Percentiles rank a stretch among this genome's conserved stretches.
These are phyloP conservation scores for Epichloe sylvatica DNA, from an alignment of 2,329 filamentous ascomycete genomes.

Conservation along the genomic window DNA sequence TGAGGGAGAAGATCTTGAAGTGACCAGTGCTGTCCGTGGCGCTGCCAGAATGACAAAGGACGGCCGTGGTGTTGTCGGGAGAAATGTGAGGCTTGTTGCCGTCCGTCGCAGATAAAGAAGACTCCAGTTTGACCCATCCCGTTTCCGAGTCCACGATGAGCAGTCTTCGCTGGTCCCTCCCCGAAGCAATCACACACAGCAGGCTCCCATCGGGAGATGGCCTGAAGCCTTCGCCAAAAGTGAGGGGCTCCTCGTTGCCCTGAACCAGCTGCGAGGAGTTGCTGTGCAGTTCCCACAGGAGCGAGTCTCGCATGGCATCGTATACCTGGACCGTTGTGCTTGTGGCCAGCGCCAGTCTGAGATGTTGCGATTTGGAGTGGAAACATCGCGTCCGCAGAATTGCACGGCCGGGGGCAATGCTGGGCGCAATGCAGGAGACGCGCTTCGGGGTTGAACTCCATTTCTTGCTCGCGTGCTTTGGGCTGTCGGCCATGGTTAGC, in stretches of 20 bases:
- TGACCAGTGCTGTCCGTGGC: neutral
- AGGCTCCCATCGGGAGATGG: slow-evolving; percentile 4
- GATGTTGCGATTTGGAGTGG: neutral
- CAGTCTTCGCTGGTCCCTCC: slow-evolving; percentile 1
- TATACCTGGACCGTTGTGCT: slow-evolving; percentile 3
- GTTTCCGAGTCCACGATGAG: slow-evolving; percentile 2
- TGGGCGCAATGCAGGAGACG: slow-evolving; percentile 2
- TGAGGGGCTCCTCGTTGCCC: slow-evolving; percentile 4
- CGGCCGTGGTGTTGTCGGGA: slow-evolving; percentile 3
- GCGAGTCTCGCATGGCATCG: slow-evolving; percentile 1
- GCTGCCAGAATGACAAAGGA: neutral
- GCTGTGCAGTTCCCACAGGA: slow-evolving; percentile 6
- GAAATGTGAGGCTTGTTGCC: slow-evolving; percentile 4
- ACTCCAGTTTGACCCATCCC: slow-evolving; percentile 4
- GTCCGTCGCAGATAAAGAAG: neutral
- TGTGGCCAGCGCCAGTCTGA: slow-evolving; percentile 1
- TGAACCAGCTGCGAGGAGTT: slow-evolving; percentile 5
- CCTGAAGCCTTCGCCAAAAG: slow-evolving; percentile 2
- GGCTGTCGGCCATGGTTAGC: neutral
- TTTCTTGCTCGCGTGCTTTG: neutral
- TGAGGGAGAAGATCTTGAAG: neutral
- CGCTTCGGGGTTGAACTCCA: neutral
- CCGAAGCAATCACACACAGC: slow-evolving; percentile 1
- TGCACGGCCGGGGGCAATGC: neutral
- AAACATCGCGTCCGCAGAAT: slow-evolving; percentile 3